These are phyloP conservation scores for Coemansia sp. DNA, from an alignment of 192 early-diverging fungal genomes.

Conservation along the genomic window DNA sequence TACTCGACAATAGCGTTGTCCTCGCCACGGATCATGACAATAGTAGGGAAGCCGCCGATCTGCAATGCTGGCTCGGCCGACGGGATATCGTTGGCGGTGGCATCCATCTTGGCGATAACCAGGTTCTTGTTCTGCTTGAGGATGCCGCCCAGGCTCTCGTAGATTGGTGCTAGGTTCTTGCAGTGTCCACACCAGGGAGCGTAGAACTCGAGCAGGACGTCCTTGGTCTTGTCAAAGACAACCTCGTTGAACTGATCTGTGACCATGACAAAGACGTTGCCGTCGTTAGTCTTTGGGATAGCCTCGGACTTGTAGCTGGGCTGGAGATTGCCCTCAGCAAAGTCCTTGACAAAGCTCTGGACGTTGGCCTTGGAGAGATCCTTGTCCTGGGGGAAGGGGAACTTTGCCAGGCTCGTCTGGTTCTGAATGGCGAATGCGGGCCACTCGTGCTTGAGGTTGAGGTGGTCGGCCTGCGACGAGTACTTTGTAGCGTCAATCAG, in stretches of 20 bases:
- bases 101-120: slow-evolving; percentile 94
- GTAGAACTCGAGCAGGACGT: slow-evolving; percentile 94
- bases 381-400: slow-evolving; percentile 75
- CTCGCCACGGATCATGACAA: slow-evolving; percentile 86
- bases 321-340: slow-evolving; percentile 65
- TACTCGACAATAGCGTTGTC: slow-evolving; percentile 79
- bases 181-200: slow-evolving; percentile 88
- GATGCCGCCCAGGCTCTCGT: slow-evolving; percentile 74
- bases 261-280: slow-evolving; percentile 87
- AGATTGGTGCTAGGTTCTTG: slow-evolving; percentile 69
- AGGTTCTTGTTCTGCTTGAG: slow-evolving; percentile 58
- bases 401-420: slow-evolving; percentile 73
- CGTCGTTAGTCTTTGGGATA: slow-evolving; percentile 83
- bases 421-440: slow-evolving; percentile 92
- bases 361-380: slow-evolving; percentile 62
- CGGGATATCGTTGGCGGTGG: slow-evolving; percentile 91
- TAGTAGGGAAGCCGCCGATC: slow-evolving; percentile 92
- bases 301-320: slow-evolving; percentile 82
- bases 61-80: slow-evolving; percentile 59
- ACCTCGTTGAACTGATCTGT: slow-evolving; percentile 79
- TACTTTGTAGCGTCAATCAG: slow-evolving; percentile 87
- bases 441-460: slow-evolving; percentile 88
- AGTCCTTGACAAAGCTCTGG: slow-evolving; percentile 62
- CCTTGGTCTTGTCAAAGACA: slow-evolving; percentile 80
- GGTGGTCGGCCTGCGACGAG: slow-evolving; percentile 80